Evolutionary conservation across 2,329 filamentous ascomycete genomes (phyloP).

Genomic region (Coleophoma eucalyptorum): DNA sequence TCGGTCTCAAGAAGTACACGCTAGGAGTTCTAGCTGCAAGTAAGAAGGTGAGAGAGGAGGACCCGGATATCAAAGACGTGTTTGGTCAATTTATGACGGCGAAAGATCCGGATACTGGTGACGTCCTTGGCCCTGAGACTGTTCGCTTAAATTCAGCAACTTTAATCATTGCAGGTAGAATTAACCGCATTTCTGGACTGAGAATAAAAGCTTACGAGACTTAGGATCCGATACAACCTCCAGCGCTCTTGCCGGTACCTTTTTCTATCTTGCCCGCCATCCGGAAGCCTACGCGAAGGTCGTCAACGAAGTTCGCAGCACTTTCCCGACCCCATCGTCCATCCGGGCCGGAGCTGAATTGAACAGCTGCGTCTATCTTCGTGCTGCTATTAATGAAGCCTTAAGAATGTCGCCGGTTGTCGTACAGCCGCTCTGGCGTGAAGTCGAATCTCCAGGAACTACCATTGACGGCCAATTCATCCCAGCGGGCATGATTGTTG

Average conservation of each 20-base stretch:
- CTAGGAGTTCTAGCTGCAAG: constrained; percentile 1
- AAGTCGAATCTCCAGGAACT: constrained; percentile 23
- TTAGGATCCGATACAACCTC: constrained; percentile 28
- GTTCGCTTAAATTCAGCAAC: constrained; percentile 6
- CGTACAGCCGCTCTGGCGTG: constrained; percentile 27
- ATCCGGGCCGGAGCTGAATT: constrained; percentile 28
- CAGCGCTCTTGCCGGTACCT: constrained; percentile 25
- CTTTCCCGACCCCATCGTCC: constrained; percentile 28
- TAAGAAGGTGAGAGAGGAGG: constrained; percentile 32
- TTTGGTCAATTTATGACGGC: constrained; percentile 72
- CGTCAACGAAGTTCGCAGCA: constrained; percentile 25
- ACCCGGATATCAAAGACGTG: constrained; percentile 62
- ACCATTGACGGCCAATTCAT: constrained; percentile 30
- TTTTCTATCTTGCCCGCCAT: constrained; percentile 32
- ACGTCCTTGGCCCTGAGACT: constrained; percentile 21
- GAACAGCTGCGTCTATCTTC: constrained; percentile 34
- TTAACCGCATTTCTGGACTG: neutral
- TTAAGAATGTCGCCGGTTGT: constrained; percentile 41
- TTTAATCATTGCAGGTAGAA: constrained; percentile 10
- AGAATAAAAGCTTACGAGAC: neutral
- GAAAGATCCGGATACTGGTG: constrained; percentile 64
- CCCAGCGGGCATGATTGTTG: constrained; percentile 28
- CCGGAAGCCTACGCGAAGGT: constrained; percentile 23
- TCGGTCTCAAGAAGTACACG: constrained; percentile 1
- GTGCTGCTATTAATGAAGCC: constrained; percentile 42